Conservation (phyloP, 169 alveolate species). For the Plasmodium falciparum region DNA sequence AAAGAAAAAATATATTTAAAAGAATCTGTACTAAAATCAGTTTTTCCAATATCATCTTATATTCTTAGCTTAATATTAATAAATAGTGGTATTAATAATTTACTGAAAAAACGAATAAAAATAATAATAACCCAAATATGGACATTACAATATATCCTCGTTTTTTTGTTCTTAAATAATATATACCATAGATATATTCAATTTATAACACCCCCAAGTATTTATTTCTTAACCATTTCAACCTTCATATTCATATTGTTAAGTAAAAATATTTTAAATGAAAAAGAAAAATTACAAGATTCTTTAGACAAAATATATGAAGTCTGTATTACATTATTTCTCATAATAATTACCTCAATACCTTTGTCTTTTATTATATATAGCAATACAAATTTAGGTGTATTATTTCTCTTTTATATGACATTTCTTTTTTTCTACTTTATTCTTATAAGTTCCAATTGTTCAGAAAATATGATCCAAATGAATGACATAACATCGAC, state of each 20-base stretch:
- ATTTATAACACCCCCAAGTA: constrained; percentile 32
- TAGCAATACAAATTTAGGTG: constrained; percentile 69
- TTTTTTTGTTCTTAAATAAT: constrained; percentile 28
- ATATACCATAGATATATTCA: neutral
- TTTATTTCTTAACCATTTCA: constrained; percentile 29
- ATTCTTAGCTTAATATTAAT: constrained; percentile 29
- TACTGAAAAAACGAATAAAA: constrained; percentile 26
- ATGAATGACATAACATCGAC: constrained; percentile 21
- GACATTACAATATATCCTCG: constrained; percentile 43
- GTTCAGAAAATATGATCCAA: neutral
- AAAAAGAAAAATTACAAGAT: constrained; percentile 10
- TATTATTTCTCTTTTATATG: constrained; percentile 17
- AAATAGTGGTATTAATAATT: constrained; percentile 23
- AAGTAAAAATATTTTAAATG: constrained; percentile 28
- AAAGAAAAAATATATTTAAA: constrained; percentile 32
- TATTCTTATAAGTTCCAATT: constrained; percentile 11
- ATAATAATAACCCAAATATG: constrained; percentile 1
- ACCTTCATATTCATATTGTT: constrained; percentile 16
- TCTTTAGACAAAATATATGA: constrained; percentile 30
- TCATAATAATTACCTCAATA: constrained; percentile 17
- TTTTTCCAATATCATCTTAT: constrained; percentile 19
- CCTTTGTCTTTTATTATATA: constrained; percentile 52
- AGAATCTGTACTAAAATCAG: constrained; percentile 13
- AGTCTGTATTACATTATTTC: constrained; percentile 24
- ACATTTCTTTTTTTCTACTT: constrained; percentile 37